phyloP scores from a whole-genome alignment of 352 stramenopile species.

The Phytophthora quininea region DNA sequence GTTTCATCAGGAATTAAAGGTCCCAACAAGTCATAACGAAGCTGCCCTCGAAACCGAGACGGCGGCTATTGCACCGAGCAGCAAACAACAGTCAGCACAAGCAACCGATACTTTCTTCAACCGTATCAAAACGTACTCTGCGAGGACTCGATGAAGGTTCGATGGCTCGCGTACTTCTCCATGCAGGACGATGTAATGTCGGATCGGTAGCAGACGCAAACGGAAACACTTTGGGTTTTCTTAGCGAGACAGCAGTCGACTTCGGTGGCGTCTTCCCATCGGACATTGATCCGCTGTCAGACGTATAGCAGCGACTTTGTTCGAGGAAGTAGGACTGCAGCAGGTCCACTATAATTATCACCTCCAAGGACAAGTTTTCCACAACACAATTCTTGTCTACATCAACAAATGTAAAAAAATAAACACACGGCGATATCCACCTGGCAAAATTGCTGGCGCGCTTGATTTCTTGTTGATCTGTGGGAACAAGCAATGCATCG shows the following conservation, averaged over 20 bases:
- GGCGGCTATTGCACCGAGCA: slow-evolving; percentile 35
- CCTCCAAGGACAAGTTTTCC: no score
- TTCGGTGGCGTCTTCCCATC: slow-evolving; percentile 6
- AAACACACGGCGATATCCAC: no score
- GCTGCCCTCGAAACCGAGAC: slow-evolving; percentile 38
- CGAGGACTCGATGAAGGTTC: slow-evolving; percentile 29
- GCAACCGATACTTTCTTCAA: no score
- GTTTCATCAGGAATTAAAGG: slow-evolving; percentile 5
- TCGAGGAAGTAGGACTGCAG: background rate
- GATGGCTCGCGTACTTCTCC: slow-evolving; percentile 48
- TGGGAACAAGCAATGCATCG: background rate
- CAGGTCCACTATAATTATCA: background rate
- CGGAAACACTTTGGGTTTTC: slow-evolving; percentile 30
- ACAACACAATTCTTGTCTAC: no score
- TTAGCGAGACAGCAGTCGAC: slow-evolving; percentile 3
- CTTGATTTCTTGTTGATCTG: background rate
- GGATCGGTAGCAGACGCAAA: slow-evolving; percentile 63
- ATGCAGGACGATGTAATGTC: slow-evolving; percentile 58
- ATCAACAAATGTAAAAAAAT: background rate
- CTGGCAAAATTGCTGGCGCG: background rate
- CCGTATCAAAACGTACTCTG: slow-evolving; percentile 34
- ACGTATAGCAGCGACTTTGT: background rate
- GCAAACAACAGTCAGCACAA: no score
- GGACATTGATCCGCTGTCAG: background rate
- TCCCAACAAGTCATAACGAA: slow-evolving; percentile 40